These are phyloP conservation scores for Tuber brumale DNA, from an alignment of 495 filamentous ascomycete species.

Conservation along the genomic window DNA sequence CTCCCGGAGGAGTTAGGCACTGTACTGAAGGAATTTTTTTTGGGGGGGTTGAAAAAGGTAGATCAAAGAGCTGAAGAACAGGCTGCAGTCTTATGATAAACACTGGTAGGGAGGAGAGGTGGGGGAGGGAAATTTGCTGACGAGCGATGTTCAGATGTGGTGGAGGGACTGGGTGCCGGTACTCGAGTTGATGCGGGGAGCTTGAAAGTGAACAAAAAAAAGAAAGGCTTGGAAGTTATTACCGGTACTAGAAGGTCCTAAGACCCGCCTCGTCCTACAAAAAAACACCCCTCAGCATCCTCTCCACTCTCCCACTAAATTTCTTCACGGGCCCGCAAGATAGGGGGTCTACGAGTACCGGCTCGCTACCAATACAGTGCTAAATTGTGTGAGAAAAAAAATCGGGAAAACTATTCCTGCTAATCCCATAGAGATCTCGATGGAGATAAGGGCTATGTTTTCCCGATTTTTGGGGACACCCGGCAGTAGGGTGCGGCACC, in stretches of 20 bases:
- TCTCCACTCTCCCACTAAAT: neutral
- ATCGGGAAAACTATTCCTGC: neutral
- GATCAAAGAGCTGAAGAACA: neutral
- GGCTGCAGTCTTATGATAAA: neutral
- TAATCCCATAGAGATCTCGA: neutral
- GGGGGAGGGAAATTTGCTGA: neutral
- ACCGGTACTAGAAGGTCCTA: neutral
- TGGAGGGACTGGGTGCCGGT: neutral
- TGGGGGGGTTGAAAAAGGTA: neutral
- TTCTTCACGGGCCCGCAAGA: neutral
- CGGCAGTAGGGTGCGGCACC: neutral
- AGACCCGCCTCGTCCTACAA: too few species aligned
- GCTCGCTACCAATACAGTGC: neutral
- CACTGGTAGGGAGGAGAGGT: neutral
- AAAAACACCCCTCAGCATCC: neutral
- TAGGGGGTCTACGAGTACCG: too few species aligned
- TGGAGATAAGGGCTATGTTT: neutral
- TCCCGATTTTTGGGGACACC: neutral
- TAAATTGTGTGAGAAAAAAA: neutral
- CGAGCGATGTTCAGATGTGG: neutral
- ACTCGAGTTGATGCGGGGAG: too few species aligned
- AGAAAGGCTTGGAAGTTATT: neutral
- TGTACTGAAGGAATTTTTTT: neutral
- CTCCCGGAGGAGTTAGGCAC: neutral
- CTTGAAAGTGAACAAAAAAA: neutral